Evolutionary conservation across 352 stramenopile species (phyloP).

Genomic region (Phytopythium oedochilum): DNA sequence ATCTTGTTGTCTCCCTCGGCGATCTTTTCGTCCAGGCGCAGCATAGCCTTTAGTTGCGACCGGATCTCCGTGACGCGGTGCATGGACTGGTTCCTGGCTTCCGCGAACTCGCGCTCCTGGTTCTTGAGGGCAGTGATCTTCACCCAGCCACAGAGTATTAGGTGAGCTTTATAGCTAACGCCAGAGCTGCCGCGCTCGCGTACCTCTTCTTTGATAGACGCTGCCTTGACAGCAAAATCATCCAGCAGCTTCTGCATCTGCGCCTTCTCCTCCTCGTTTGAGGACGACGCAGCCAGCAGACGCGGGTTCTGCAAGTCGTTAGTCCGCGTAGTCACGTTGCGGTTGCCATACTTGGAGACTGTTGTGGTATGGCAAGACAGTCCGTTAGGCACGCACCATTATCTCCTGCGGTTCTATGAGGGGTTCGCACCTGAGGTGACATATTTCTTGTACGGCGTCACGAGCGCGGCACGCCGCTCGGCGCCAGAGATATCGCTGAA

Average conservation of each 20-base stretch:
- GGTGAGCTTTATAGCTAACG: no score
- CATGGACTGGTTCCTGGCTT: slow-evolving; percentile 52
- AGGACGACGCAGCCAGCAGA: slow-evolving; percentile 61
- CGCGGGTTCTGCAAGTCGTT: slow-evolving; percentile 73
- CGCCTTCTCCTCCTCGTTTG: slow-evolving; percentile 72
- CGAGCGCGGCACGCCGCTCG: slow-evolving; percentile 68
- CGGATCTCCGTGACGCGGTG: slow-evolving; percentile 69
- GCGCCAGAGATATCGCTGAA: slow-evolving; percentile 46
- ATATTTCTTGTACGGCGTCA: slow-evolving; percentile 86
- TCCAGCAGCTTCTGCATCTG: slow-evolving; percentile 54
- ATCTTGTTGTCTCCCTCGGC: slow-evolving; percentile 62
- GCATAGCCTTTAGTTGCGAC: slow-evolving; percentile 53
- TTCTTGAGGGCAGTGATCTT: slow-evolving; percentile 59
- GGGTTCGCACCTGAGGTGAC: slow-evolving; percentile 51
- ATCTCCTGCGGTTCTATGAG: not conserved
- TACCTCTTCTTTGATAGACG: slow-evolving; percentile 57
- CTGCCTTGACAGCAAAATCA: slow-evolving; percentile 27
- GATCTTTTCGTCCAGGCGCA: slow-evolving; percentile 77
- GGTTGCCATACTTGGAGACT: slow-evolving; percentile 83
- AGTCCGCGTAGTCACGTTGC: slow-evolving; percentile 80
- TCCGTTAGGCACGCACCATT: not conserved
- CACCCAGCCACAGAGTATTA: not conserved
- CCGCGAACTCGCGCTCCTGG: slow-evolving; percentile 55
- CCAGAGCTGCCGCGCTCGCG: no score
- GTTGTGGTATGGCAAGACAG: not conserved